Percentiles rank a stretch among this genome's conserved stretches.
Conservation (phyloP, 192 early-diverging fungal genomes). For the Radiomyces spectabilis region DNA sequence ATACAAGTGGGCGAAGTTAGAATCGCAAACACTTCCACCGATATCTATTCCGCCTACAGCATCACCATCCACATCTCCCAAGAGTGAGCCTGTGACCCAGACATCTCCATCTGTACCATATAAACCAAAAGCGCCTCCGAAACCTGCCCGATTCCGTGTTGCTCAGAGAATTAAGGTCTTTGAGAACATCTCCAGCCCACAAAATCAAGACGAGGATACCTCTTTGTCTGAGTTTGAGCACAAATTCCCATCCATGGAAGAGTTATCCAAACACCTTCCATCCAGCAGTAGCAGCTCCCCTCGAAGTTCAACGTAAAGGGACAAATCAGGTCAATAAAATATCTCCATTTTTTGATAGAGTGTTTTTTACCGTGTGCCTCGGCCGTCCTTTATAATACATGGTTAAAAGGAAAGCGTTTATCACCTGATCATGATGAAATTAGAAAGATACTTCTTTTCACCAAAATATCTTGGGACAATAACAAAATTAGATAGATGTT, state of each 20-base stretch:
- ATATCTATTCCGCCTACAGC: not conserved
- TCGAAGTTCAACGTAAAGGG: too few relatives aligned
- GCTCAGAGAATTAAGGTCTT: not conserved
- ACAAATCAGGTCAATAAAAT: too few relatives aligned
- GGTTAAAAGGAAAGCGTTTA: too few relatives aligned
- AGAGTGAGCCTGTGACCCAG: not conserved
- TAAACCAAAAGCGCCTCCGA: slow-evolving; percentile 18
- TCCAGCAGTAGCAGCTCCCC: too few relatives aligned
- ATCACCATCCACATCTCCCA: not conserved
- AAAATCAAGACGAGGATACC: not conserved
- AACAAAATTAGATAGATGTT: too few relatives aligned
- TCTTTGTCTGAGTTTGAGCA: slow-evolving; percentile 16
- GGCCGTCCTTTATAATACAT: too few relatives aligned
- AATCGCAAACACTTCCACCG: not conserved
- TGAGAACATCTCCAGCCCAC: not conserved
- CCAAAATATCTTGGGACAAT: too few relatives aligned
- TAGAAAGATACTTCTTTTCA: too few relatives aligned
- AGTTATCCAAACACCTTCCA: slow-evolving; percentile 7
- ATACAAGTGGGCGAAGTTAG: too few relatives aligned
- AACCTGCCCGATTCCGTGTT: slow-evolving; percentile 27
- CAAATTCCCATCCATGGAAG: slow-evolving; percentile 20
- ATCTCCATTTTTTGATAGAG: too few relatives aligned
- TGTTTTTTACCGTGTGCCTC: too few relatives aligned
- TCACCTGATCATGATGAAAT: too few relatives aligned
- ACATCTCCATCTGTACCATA: not conserved